These are phyloP conservation scores for Mucor indicus DNA, from an alignment of 371 early-diverging fungal genomes.

Conservation along the genomic window DNA sequence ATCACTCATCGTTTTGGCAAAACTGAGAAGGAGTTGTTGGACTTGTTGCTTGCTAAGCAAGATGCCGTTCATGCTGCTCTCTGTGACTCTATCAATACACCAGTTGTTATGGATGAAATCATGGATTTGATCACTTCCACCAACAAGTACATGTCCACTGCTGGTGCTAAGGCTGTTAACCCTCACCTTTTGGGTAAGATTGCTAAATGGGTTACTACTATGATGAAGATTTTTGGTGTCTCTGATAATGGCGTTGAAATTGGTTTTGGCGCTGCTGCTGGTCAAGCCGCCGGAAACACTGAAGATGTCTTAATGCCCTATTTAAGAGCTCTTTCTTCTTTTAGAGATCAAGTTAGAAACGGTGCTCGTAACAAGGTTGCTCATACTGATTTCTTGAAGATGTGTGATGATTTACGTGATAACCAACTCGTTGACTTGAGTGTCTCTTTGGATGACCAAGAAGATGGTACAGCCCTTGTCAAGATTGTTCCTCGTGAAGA, in stretches of 20 bases:
- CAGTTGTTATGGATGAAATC: conserved; percentile 77
- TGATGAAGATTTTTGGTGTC: conserved; percentile 76
- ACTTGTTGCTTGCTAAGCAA: conserved; percentile 57
- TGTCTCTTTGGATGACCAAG: conserved; percentile 90
- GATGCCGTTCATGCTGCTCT: conserved; percentile 81
- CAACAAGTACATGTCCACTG: conserved; percentile 74
- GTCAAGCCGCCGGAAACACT: conserved; percentile 26
- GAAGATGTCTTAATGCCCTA: conserved; percentile 84
- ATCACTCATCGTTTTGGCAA: conserved; percentile 68
- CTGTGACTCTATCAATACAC: conserved; percentile 95
- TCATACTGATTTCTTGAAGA: conserved; percentile 63
- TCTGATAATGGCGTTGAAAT: conserved; percentile 57
- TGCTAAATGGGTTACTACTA: conserved; percentile 78
- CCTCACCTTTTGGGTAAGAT: conserved; percentile 73
- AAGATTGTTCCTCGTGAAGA: conserved; percentile 84
- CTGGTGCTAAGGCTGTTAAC: conserved; percentile 41
- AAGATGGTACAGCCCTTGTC: conserved; percentile 88
- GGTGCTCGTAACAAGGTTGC: conserved; percentile 59
- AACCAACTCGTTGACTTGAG: conserved; percentile 82
- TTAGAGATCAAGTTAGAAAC: conserved; percentile 85
- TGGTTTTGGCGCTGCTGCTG: conserved; percentile 42
- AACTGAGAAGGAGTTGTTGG: conserved; percentile 62
- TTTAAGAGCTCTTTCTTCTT: conserved; percentile 73
- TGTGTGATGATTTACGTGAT: conserved; percentile 89
- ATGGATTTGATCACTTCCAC: conserved; percentile 76